These are phyloP conservation scores for Fusarium domesticum DNA, from an alignment of 2,329 filamentous ascomycete species.

Conservation along the genomic window DNA sequence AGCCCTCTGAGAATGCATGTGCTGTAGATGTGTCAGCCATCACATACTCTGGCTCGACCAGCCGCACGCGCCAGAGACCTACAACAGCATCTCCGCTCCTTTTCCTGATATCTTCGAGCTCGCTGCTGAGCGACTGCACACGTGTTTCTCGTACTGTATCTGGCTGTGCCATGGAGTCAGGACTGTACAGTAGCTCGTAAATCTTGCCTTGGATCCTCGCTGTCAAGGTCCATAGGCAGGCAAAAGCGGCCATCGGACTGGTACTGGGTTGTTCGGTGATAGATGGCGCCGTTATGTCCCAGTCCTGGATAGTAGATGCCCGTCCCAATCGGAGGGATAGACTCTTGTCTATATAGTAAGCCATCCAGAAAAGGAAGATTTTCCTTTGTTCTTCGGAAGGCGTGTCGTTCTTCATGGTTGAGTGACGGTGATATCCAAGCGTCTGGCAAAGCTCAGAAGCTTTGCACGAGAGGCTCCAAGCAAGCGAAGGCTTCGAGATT, in stretches of 20 bases:
- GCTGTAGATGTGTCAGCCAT: slow-evolving; percentile 7
- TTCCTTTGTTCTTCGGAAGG: slow-evolving; percentile 20
- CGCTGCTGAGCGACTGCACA: slow-evolving; percentile 31
- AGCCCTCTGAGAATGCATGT: slow-evolving; percentile 24
- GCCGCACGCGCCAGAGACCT: slow-evolving; percentile 2
- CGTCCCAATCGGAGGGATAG: slow-evolving; percentile 54
- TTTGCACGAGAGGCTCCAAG: slow-evolving; percentile 32
- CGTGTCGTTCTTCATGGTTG: slow-evolving; percentile 25
- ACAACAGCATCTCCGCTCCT: slow-evolving; percentile 17
- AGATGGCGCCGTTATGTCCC: slow-evolving; percentile 48
- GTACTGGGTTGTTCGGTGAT: slow-evolving; percentile 32
- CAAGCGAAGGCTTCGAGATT: slow-evolving; percentile 33
- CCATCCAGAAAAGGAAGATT: slow-evolving; percentile 52
- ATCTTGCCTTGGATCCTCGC: slow-evolving; percentile 55
- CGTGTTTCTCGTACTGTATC: slow-evolving; percentile 34
- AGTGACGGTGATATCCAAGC: slow-evolving; percentile 30
- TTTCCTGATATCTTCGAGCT: slow-evolving; percentile 30
- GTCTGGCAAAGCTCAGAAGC: slow-evolving; percentile 34
- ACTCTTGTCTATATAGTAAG: slow-evolving; percentile 55
- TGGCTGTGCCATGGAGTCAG: slow-evolving; percentile 37
- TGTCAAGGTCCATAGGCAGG: slow-evolving; percentile 48
- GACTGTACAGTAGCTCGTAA: slow-evolving; percentile 53
- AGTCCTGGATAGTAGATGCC: slow-evolving; percentile 53
- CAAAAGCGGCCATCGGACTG: slow-evolving; percentile 32
- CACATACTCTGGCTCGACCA: no score